Base-by-base conservation (phyloP, 177 flowering plant species). In the Vitis hybrid region DNA sequence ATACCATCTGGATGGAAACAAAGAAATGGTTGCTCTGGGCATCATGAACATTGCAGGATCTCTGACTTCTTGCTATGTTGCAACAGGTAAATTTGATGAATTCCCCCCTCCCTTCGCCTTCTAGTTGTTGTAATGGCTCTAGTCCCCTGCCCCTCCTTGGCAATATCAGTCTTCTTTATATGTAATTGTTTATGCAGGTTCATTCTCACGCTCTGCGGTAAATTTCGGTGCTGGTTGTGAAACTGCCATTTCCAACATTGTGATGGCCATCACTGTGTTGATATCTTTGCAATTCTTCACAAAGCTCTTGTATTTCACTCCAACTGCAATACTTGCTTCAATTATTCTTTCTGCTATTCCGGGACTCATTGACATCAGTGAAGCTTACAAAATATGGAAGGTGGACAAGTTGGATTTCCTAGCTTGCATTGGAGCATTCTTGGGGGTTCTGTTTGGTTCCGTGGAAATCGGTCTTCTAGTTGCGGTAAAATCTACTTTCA, bases 161-260 rank as follows among this genome's bases (percentile, higher is more conserved):
- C 6, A 41, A 41, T 41, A 41, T 41, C 46, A 41, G 30, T 68
- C 48, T 58, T 5, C 20, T 61, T 53, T 2, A 21, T 13, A 9
- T 24, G 30, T 11, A 12, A 24, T 60, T 50, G 2, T 18, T 13
- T 14, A 11, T 68, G 30, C 81, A 88, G 97, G 97, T 61, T 89
- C 97, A 1, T 90, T 92, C 72, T 92, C 97, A 2, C 78, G 95
- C 2, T 83, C 89, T 2, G 95, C 95, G 0, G 97, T 92, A 49
- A 92, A 92, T 73, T 86, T 78, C 76, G 82, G 82, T 20, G 90
- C 95, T 0, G 95, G 92, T 0, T 89, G 97, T 71, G 80, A 90
- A 70, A 89, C 90, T 9, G 80, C 77, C 9, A 76, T 89, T 10
- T 91, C 96, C 18, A 91, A 90, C 57, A 79, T 92, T 2, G 91